These are phyloP conservation scores for Pseudotsuga menziesii DNA, from an alignment of 75 land plant genomes.

Conservation along the genomic window DNA sequence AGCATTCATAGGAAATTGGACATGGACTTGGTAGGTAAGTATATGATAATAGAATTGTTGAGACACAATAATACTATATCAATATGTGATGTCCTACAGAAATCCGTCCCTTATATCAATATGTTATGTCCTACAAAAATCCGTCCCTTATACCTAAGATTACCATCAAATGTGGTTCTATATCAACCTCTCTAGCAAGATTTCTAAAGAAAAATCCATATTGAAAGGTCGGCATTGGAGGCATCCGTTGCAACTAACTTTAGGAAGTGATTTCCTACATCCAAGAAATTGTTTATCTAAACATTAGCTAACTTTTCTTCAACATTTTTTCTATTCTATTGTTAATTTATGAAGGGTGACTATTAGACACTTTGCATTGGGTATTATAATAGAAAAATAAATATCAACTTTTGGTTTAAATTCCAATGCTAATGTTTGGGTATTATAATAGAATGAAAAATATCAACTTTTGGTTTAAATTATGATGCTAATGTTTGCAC, in stretches of 20 bases:
- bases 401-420: too few species aligned
- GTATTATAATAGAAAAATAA: too few species aligned
- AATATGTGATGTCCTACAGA: too few species aligned
- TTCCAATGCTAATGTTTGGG: too few species aligned
- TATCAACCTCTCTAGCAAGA: constrained; percentile 46
- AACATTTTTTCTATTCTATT: neutral
- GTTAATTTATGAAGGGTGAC: neutral
- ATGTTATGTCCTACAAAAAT: neutral
- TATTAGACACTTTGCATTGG: neutral
- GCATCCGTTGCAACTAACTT: constrained; percentile 49
- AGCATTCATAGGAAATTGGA: constrained; percentile 41
- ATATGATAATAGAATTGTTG: neutral
- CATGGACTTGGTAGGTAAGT: constrained; percentile 76
- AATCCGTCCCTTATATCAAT: too few species aligned
- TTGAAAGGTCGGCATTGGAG: constrained; percentile 52
- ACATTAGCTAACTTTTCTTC: constrained; percentile 51
- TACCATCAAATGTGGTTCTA: constrained; percentile 28
- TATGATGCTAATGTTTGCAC: too few species aligned
- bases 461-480: too few species aligned
- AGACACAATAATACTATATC: neutral
- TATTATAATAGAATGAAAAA: too few species aligned
- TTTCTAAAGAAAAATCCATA: constrained; percentile 27
- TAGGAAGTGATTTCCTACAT: constrained; percentile 18
- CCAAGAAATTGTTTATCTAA: constrained; percentile 32
- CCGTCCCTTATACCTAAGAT: neutral